Evolutionary conservation across 176 grass and related monocot species (phyloP), one percentile per base, ranked within the genome.

Genomic region (Tillandsia leiboldiana): DNA sequence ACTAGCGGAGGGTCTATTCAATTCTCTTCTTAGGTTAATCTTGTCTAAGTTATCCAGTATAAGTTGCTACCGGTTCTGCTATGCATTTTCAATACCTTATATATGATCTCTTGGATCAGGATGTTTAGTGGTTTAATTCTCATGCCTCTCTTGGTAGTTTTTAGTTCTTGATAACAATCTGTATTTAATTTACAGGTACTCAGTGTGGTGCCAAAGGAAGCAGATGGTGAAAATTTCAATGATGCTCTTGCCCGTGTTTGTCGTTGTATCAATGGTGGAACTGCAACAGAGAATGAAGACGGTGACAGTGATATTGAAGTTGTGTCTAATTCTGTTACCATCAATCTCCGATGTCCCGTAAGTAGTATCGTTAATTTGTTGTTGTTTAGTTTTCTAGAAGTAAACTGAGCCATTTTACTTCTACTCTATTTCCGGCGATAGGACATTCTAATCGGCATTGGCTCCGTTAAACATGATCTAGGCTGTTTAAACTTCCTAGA

Each of bases 341-440:
- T 96, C 29, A 91, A 89, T 75, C 81, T 96, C 64, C 92, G 92
- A 28, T 96, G 92, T 59, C 92, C 92, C 26, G 92, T 96, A 89
- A 91, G 92, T 71, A 75, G 10, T 78, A 17, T 78, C 33, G 33
- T 18, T 61, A 23, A 20, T 10, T 18, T 61, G 10, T 0, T 12
- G 18, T 15, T 61, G 56, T 8, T 18, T 18, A 23, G 6, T 61
- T 61, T 20, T 61, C 15, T 42, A 42, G 33, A 42, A 42, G 33
- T 42, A 42, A 42, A 42, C 1, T 4, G 33, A 42, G 33, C 33
- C 33, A 42, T 42, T 42, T 42, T 42, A 61, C 18, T 61, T 20
- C 13, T 61, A 23, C 5, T 9, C 15, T 18, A 2, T 61, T 61
- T 61, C 8, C 4, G 33, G 33, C 5, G 33, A 42, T 42, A 42